Evolutionary conservation across 768 basidiomycete species (phyloP), one percentile per base, ranked within the genome.

Genomic region (Tricholoma sp.): DNA sequence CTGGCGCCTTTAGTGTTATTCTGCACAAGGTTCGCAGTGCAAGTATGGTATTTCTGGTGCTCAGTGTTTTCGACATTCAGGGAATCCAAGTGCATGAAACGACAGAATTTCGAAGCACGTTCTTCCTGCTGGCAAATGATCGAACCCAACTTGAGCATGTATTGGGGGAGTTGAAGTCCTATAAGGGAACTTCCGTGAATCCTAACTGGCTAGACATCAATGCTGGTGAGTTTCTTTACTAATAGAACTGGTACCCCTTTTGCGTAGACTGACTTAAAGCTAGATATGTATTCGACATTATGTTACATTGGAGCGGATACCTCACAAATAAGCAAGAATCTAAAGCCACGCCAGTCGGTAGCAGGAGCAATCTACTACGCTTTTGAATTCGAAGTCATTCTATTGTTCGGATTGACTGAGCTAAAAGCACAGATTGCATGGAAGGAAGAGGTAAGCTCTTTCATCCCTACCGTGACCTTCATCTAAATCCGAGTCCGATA

Each of bases 71-170:
- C n/a, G 8, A 11, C 12, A 37, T 37, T 14, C 37, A 81, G 79
- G 63, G 74, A 69, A 56, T 77, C 67, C 69, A 69, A 69, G 63
- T 69, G 7, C 60, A 64, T 5, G 64, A 68, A 60, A 63, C 53
- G 5, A 59, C 52, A 14, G 63, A 63, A 39, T 69, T 67, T 43
- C 57, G 64, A 14, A 50, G 52, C 5, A 27, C 58, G 31, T 65
- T 58, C 35, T 31, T 14, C 22, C 49, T 22, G 5, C 21, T 37
- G 0, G 47, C n/a, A 18, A 37, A 31, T 2, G 51, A 53, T 1
- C 35, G 7, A 12, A n/a, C n/a, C 39, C 37, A 18, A 39, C 52
- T 61, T 22, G 16, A 10, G 2, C 5, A 50, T 16, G 43, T 52
- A 14, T 41, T 61, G 3, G 49, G 55, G 10, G 49, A 58, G 14